These are phyloP conservation scores for Pseudogymnoascus sp. DNA, from an alignment of 2,329 filamentous ascomycete genomes.

Conservation along the genomic window DNA sequence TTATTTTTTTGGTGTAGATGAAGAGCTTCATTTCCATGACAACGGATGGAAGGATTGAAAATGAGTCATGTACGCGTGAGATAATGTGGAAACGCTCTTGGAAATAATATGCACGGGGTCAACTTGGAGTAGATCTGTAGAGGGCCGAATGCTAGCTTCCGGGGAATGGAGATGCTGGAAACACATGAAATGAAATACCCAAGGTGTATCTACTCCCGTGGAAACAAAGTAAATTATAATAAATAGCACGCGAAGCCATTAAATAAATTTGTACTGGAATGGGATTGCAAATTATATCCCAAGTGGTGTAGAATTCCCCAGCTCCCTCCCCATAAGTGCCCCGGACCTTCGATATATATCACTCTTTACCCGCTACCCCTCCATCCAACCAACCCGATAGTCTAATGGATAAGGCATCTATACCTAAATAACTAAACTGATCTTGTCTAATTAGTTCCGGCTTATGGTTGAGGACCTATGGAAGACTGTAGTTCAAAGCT, in stretches of 20 bases:
- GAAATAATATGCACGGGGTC: not conserved
- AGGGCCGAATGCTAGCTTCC: not conserved
- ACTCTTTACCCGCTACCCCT: not conserved
- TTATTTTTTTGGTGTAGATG: not conserved
- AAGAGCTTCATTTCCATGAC: not conserved
- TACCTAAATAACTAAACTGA: no score
- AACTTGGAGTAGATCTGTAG: not conserved
- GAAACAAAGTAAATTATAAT: not conserved
- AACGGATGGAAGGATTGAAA: not conserved
- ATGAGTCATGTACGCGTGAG: conserved; percentile 1
- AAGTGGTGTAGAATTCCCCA: not conserved
- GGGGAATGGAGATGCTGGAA: not conserved
- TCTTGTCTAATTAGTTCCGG: not conserved
- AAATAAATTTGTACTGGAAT: not conserved
- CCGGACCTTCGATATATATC: not conserved
- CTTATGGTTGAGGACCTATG: not conserved
- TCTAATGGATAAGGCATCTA: not conserved
- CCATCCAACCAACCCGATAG: not conserved
- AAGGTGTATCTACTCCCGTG: not conserved
- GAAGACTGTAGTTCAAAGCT: not conserved
- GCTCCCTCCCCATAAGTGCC: not conserved
- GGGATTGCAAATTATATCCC: not conserved
- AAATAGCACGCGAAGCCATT: not conserved
- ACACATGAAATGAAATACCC: not conserved
- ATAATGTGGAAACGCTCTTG: not conserved